Conservation (phyloP, 257 asterid species). For the Penstemon newberryi region DNA sequence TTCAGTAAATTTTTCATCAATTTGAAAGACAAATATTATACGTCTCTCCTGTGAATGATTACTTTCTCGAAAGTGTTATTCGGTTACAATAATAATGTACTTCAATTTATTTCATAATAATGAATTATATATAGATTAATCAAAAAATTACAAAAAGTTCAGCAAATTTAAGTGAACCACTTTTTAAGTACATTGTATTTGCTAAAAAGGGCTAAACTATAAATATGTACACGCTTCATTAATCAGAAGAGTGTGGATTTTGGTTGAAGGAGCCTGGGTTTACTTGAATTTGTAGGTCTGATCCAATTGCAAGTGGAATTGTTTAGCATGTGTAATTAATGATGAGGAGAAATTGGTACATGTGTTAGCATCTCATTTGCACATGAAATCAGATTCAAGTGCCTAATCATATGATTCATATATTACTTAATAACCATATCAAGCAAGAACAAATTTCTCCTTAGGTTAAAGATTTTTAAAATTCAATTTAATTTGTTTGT, state of each 20-base stretch:
- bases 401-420: constrained; percentile 24
- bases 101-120: too few species aligned
- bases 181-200: neutral
- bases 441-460: constrained; percentile 23
- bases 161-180: too few species aligned
- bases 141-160: too few species aligned
- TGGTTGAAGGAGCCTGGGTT: neutral
- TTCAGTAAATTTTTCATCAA: too few species aligned
- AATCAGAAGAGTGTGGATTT: neutral
- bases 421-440: constrained; percentile 24
- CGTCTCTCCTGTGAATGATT: too few species aligned
- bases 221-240: neutral
- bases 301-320: neutral
- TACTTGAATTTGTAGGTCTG: neutral
- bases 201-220: too few species aligned
- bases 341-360: constrained; percentile 15
- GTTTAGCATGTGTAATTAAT: constrained; percentile 15
- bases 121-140: too few species aligned
- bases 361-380: constrained; percentile 35
- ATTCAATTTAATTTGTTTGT: neutral
- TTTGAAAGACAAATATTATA: too few species aligned
- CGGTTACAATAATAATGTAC: too few species aligned
- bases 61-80: too few species aligned
- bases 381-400: constrained; percentile 33
- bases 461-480: constrained; percentile 16